Percentiles rank a stretch among this genome's conserved stretches.
These are phyloP conservation scores for Trichophyton simii DNA, from an alignment of 2,329 filamentous ascomycete species.

Conservation along the genomic window DNA sequence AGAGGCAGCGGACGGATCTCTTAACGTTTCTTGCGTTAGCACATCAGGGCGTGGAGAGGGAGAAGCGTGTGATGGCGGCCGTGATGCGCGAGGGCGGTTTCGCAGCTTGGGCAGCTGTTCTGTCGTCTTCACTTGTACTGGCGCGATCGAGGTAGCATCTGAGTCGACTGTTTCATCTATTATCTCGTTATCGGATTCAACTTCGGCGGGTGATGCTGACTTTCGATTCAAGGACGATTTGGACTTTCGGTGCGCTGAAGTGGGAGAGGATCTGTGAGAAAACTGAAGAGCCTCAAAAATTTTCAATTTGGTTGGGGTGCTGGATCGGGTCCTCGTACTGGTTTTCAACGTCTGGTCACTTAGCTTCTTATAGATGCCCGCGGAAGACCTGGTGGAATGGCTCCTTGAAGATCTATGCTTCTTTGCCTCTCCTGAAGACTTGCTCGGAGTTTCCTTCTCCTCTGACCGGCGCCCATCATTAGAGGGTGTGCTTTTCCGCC, in stretches of 20 bases:
- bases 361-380: constrained; percentile 28
- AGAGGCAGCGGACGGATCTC: neutral
- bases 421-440: constrained; percentile 5
- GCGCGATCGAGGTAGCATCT: constrained; percentile 35
- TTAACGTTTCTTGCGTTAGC: neutral
- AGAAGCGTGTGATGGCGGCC: neutral
- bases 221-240: constrained; percentile 22
- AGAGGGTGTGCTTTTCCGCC: constrained; percentile 23
- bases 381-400: constrained; percentile 31
- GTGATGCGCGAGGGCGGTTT: neutral
- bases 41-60: neutral
- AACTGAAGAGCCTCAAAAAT: constrained; percentile 24
- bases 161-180: constrained; percentile 27
- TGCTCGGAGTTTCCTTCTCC: constrained; percentile 18
- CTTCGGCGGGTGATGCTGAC: constrained; percentile 21
- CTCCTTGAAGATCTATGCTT: constrained; percentile 9
- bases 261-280: constrained; percentile 24
- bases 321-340: constrained; percentile 26
- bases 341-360: constrained; percentile 25
- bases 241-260: constrained; percentile 18
- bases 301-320: constrained; percentile 29
- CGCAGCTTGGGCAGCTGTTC: neutral
- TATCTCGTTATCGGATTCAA: constrained; percentile 22
- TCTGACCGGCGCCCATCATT: constrained; percentile 21
- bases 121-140: constrained; percentile 27